Base-by-base conservation (phyloP, 768 basidiomycete species). In the Auriscalpium vulgare region DNA sequence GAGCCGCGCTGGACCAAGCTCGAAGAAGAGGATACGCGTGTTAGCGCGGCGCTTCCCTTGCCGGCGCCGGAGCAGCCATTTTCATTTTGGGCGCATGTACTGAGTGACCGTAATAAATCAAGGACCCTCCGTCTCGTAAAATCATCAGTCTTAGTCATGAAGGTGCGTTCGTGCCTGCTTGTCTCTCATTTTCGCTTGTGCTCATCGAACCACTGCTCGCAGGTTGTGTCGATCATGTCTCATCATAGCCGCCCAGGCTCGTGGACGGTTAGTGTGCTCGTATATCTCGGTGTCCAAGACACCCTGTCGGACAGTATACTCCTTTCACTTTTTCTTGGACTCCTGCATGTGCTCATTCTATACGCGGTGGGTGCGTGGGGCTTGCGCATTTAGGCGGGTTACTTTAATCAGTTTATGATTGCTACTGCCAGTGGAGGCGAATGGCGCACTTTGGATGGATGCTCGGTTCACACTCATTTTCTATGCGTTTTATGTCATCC, bases 251-350 rank as follows among this genome's bases (percentile, higher is more conserved):
- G 66, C 2, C 53, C 66, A 29, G 51, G 70, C 4, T 47, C 69
- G 52, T 66, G 56, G 0, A 29, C 29, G 7, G 29, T 29, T 4
- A 53, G 63, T 13, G 64, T 75, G 40, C 65, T 71, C 8, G 58
- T 63, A 29, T 29, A 29, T 1, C 69, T 75, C 1, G 78, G 78
- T 2, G 62, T 80, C 29, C 55, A 68, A 19, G 81, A 82, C 67
- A 78, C 75, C 11, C 68, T 76, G 66, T 74, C 73, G 23, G 77
- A 79, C 47, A 66, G 65, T 19, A 57, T 77, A 10, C 54, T 60
- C 51, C 61, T 71, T 14, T 76, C 78, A 0, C 40, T 74, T 1
- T 56, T 72, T 36, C 66, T 82, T 14, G 74, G 70, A 0, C 21
- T 69, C 21, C 54, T 74, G n/a, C 80, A 82, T 63, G 34, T 76